A percentile compares a stretch with the other conserved stretches of the same genome.
Evolutionary conservation across 2,329 filamentous ascomycete genomes (phyloP).

Genomic region (Botrytis pseudocinerea): DNA sequence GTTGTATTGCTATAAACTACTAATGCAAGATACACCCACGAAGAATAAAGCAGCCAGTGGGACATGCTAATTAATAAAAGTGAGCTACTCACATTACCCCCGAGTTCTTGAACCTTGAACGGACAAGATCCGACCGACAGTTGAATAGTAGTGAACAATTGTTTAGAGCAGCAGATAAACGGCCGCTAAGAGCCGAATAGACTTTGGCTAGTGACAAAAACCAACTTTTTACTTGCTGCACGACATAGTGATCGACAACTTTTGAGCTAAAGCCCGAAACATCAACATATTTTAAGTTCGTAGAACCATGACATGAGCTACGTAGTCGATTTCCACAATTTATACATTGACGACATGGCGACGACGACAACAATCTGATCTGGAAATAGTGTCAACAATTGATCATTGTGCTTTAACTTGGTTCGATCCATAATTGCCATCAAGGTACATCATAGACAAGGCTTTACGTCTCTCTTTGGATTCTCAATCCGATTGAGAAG

Average conservation of each 20-base stretch:
- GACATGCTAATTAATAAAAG: rapidly evolving
- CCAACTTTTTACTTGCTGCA: background rate
- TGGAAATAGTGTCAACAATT: background rate
- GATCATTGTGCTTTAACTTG: background rate
- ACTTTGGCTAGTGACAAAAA: background rate
- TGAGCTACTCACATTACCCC: background rate
- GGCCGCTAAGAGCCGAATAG: background rate
- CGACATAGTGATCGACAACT: background rate
- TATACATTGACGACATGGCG: background rate
- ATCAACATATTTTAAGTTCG: background rate
- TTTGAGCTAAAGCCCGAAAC: background rate
- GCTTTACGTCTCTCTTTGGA: background rate
- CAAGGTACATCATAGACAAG: background rate
- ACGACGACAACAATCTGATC: background rate
- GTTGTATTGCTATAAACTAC: background rate
- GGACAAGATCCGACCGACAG: background rate
- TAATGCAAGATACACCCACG: background rate
- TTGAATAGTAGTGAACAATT: background rate
- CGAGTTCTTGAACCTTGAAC: background rate
- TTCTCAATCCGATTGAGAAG: background rate
- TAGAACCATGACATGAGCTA: background rate
- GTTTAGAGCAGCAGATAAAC: background rate
- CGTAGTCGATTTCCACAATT: background rate
- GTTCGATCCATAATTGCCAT: too few relatives aligned
- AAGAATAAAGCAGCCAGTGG: background rate